Evolutionary conservation across 805 yeast species (phyloP), one percentile per base, ranked within the genome.

Genomic region (Suhomyces kilbournensis): DNA sequence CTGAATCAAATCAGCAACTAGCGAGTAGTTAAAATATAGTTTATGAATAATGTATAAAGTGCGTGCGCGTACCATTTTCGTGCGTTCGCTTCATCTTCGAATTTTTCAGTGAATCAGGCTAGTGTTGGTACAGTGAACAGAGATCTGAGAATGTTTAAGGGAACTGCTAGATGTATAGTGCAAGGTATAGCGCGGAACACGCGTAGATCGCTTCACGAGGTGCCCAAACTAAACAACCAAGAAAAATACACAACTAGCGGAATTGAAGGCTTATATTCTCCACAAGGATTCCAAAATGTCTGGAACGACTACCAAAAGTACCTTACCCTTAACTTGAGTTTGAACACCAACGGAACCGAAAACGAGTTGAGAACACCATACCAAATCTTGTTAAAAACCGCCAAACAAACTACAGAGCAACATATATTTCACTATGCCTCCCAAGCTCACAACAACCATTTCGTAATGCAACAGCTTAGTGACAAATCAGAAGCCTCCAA

Each of bases 371-470:
- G 88, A 65, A 72, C 79, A 17, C 93, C 97, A 3, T 82, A 86
- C 66, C 88, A 88, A 55, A 82, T 90, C 50, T 66, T 84, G 53
- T 69, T 83, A 53, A 79, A 84, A 57, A 83, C 94, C 0, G 86
- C 91, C 3, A 80, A 81, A 61, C 81, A 83, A 56, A 76, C 88
- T 28, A 81, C 83, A 28, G 81, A 82, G 60, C 85, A 91, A 32
- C 81, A 82, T 51, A 69, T 82, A n/a, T 92, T 86, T 77, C 94
- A 92, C 71, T 82, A 79, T 63, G 97, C 98, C 2, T 88, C 97
- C 4, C 96, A 88, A 66, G 85, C 91, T 2, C 93, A 88, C 73
- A 92, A 91, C 72, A 94, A 94, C 74, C 99, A 93, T 71, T 78
- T 94, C 48, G 90, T 88, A 62, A 84, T 91, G 63, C 83, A 86